Base-by-base conservation (phyloP, 805 yeast species). In the Kodamaea laetipori region DNA sequence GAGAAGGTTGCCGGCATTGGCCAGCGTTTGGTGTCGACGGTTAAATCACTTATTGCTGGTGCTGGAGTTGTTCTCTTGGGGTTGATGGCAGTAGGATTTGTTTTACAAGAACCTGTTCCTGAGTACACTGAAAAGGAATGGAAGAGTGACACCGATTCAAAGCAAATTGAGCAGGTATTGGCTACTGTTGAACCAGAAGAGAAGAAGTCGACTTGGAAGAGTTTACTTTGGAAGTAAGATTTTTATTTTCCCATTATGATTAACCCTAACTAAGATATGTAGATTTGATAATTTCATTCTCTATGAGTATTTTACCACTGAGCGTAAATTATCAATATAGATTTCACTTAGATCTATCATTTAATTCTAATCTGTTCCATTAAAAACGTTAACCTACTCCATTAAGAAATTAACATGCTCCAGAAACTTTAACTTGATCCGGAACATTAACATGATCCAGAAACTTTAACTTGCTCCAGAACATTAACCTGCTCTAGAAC, bases 1-100 rank as follows among this genome's bases (percentile, higher is more conserved):
- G 34, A 28, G 10, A 37, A 28, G 23, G 27, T 30, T 7, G 43
- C 43, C 9, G 24, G 33, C 8, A 6, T 21, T 8, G 13, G 33
- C 7, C 19, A 21, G 17, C 39, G 34, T 17, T n/a, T 51, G 12
- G 48, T 45, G 17, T 34, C 34, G 1, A 43, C 47, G 28, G 15
- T 59, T 23, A 61, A 54, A 51, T 50, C 58, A 12, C 18, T 50
- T 0, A 48, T 69, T 26, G 62, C 67, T 3, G 37, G 58, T 4
- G 43, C 66, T 4, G 73, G 71, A 6, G 52, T 54, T 11, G 31
- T 61, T 2, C 34, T 50, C 0, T 39, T 64, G 13, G 40, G 41
- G 13, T 24, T 42, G 19, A 32, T 36, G 17, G 45, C 40, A 2
- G 24, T 41, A 9, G 45, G 45, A 2, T 42, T 17, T 16, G 9